phyloP scores from a whole-genome alignment of 2,329 filamentous ascomycete species.

The Thyridium curvatum region DNA sequence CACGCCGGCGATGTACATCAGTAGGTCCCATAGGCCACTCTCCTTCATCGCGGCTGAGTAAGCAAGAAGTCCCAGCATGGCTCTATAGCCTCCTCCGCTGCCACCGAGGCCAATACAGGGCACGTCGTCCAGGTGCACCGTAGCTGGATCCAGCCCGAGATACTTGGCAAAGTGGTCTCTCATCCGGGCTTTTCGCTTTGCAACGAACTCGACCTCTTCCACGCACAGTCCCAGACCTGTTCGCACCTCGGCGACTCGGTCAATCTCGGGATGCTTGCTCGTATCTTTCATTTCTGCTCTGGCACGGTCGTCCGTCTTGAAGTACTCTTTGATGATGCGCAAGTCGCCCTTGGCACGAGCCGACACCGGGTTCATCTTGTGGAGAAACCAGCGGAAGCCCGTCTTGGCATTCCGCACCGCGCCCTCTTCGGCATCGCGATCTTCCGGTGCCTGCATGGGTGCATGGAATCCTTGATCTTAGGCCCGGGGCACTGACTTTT shows the following conservation, averaged over 20 bases:
- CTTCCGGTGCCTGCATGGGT: too few species aligned
- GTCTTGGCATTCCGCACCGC: not conserved
- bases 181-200: not conserved
- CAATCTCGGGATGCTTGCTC: not conserved
- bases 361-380: conserved; percentile 2
- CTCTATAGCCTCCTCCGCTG: conserved; percentile 3
- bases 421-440: too few species aligned
- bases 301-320: not conserved
- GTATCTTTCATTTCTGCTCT: not conserved
- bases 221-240: not conserved
- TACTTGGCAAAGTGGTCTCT: not conserved
- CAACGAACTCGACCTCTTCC: conserved; percentile 1
- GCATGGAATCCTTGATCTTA: too few species aligned
- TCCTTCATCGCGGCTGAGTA: conserved; percentile 5
- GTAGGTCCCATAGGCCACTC: conserved; percentile 3
- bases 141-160: not conserved
- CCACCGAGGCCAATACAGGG: conserved; percentile 3
- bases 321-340: conserved; percentile 1
- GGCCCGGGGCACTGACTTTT: too few species aligned
- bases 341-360: not conserved
- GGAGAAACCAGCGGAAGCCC: conserved; percentile 1
- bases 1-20: conserved; percentile 4
- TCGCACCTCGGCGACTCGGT: not conserved
- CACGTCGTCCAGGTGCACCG: not conserved
- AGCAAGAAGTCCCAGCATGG: conserved; percentile 4